These are phyloP conservation scores for Alternaria sp. DNA, from an alignment of 2,329 filamentous ascomycete genomes.

Conservation along the genomic window DNA sequence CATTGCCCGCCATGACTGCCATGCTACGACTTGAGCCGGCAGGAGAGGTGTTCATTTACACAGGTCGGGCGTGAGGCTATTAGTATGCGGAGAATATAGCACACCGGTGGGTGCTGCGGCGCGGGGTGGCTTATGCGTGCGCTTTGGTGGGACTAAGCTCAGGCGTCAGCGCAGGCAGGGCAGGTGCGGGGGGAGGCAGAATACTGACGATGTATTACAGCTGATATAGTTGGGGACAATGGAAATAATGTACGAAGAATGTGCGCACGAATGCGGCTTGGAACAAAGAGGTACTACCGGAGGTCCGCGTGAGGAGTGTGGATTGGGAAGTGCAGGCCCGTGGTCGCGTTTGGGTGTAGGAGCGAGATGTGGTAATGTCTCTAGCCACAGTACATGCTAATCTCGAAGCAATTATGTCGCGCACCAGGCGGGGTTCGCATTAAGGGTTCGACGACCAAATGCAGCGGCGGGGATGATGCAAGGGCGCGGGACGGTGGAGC, in stretches of 20 bases:
- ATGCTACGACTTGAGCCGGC: constrained; percentile 35
- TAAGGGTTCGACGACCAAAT: constrained; percentile 41
- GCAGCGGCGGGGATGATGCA: constrained; percentile 41
- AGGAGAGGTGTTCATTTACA: constrained; percentile 29
- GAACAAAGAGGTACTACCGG: constrained; percentile 29
- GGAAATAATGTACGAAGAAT: constrained; percentile 34
- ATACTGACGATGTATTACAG: constrained; percentile 29
- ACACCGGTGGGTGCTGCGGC: constrained; percentile 15
- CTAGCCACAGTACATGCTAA: constrained; percentile 52
- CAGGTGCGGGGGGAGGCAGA: constrained; percentile 19
- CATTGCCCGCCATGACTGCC: constrained; percentile 44
- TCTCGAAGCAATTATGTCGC: constrained; percentile 50
- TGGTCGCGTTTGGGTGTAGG: constrained; percentile 35
- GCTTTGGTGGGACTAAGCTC: constrained; percentile 38
- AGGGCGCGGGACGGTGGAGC: constrained; percentile 32
- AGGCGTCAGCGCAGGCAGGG: constrained; percentile 47
- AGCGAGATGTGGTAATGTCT: neutral
- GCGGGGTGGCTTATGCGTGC: constrained; percentile 37
- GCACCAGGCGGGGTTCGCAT: constrained; percentile 52
- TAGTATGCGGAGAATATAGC: constrained; percentile 14
- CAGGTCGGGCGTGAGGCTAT: constrained; percentile 12
- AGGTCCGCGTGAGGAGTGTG: constrained; percentile 24
- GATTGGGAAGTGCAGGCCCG: constrained; percentile 41
- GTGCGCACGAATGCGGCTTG: constrained; percentile 37
- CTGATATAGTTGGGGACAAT: constrained; percentile 21